Conservation (phyloP, 2,329 filamentous ascomycete genomes). For the Colletotrichum tanaceti region DNA sequence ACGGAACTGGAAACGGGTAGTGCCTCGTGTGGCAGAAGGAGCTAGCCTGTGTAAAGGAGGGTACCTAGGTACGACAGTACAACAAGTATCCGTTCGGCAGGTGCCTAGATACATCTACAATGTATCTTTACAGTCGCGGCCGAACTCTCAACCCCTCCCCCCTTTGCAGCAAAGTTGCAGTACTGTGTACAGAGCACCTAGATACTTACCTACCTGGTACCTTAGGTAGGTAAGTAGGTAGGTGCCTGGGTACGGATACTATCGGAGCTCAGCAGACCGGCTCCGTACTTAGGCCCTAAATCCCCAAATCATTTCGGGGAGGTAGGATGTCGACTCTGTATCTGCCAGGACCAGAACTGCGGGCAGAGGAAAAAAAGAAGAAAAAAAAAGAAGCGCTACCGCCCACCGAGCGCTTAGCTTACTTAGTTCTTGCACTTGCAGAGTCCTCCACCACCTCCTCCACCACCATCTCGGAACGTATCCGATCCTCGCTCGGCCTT, state of each 20-base stretch:
- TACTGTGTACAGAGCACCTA: too few relatives aligned
- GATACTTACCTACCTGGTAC: too few relatives aligned
- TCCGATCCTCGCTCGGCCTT: slow-evolving; percentile 1
- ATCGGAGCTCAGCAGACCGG: background rate
- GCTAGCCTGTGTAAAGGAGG: background rate
- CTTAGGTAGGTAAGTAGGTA: too few relatives aligned
- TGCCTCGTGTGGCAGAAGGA: background rate
- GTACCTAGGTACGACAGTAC: too few relatives aligned
- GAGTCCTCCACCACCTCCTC: background rate
- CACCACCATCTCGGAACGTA: slow-evolving; percentile 1
- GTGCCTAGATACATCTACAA: too few relatives aligned
- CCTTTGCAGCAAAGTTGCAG: background rate
- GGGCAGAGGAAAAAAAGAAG: too few relatives aligned
- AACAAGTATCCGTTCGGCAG: too few relatives aligned
- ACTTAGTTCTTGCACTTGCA: background rate
- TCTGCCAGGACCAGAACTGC: background rate
- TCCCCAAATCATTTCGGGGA: background rate
- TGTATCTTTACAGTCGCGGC: too few relatives aligned
- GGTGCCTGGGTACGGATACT: too few relatives aligned
- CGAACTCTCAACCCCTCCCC: background rate
- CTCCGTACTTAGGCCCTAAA: too few relatives aligned
- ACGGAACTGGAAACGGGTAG: slow-evolving; percentile 18
- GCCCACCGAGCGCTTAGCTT: background rate
- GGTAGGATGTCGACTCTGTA: background rate
- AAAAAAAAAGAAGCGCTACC: background rate